Percentiles rank a stretch among this genome's conserved stretches.
Evolutionary conservation across 441 rosid genomes (phyloP).

Genomic region (Gossypium lobatum): DNA sequence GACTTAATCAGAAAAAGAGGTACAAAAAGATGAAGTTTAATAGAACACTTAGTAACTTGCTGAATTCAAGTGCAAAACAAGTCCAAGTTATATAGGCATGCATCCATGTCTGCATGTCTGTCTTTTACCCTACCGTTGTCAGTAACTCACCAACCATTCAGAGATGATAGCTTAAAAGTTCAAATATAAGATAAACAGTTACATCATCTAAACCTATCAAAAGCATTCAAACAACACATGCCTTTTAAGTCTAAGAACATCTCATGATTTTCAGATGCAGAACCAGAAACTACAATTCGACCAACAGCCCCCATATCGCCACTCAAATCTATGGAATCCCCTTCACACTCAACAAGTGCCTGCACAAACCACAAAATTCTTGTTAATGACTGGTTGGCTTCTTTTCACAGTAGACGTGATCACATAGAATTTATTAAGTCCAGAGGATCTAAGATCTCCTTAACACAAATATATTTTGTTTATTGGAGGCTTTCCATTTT

Average conservation of each 20-base stretch:
- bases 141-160: neutral
- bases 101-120: neutral
- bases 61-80: neutral
- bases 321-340: conserved; percentile 51
- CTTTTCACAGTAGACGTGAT: neutral
- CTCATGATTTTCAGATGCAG: conserved; percentile 45
- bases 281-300: conserved; percentile 62
- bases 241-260: conserved; percentile 89
- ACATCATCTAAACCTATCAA: conserved; percentile 9
- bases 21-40: neutral
- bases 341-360: conserved; percentile 77
- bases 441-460: neutral
- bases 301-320: conserved; percentile 98
- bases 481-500: neutral
- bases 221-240: conserved; percentile 15
- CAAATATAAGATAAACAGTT: neutral
- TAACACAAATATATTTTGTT: neutral
- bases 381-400: conserved; percentile 11
- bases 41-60: neutral
- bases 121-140: neutral
- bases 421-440: neutral
- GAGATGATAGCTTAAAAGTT: conserved; percentile 2
- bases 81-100: neutral
- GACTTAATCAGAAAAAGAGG: conserved; percentile 2
- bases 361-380: conserved; percentile 32